Evolutionary conservation across 495 filamentous ascomycete species (phyloP), one percentile per base, ranked within the genome.

Genomic region (Friedmanniomyces simplex): DNA sequence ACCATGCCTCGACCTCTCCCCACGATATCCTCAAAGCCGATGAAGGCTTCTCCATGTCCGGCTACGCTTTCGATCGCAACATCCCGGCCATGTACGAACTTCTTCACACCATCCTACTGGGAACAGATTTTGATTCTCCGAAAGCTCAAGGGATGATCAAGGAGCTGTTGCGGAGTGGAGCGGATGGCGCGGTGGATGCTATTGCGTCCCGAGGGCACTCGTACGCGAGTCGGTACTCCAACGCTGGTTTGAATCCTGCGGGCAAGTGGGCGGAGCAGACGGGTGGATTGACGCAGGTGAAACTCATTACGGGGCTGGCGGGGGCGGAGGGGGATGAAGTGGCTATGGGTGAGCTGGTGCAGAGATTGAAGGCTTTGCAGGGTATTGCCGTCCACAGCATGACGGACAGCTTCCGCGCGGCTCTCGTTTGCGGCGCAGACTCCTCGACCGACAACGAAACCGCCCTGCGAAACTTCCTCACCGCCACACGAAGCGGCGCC

Each of bases 61-160:
- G 93, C 18, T 89, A 82, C 71, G 90, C 91, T 0, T 72, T 98
- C 54, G 91, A 98, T 66, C 76, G 83, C 48, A 95, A 98, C 64
- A 80, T 97, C 10, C 83, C 85, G 0, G 84, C 82, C 37, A 95
- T 98, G 91, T 88, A 94, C 64, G 82, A 95, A 34, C 76, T 97
- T 2, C 69, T 98, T 8, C 83, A 83, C 13, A 87, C 80, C 43
- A 69, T 97, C 16, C 74, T 97, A 21, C 73, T 82, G 7, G 91
- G 96, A 64, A 97, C 93, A 4, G 79, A 96, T 65, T 97, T 96
- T 67, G 84, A 87, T 58, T 82, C 84, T 55, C 79, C 87, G 12
- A 82, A 85, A 53, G 90, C 90, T 4, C 82, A 91, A 12, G 76
- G 78, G 30, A 85, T 88, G 65, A 90, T 96, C 52, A 78, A 85